Percentiles rank a stretch among this genome's conserved stretches.
Conservation (phyloP, 257 asterid species). For the Penstemon barbatus region DNA sequence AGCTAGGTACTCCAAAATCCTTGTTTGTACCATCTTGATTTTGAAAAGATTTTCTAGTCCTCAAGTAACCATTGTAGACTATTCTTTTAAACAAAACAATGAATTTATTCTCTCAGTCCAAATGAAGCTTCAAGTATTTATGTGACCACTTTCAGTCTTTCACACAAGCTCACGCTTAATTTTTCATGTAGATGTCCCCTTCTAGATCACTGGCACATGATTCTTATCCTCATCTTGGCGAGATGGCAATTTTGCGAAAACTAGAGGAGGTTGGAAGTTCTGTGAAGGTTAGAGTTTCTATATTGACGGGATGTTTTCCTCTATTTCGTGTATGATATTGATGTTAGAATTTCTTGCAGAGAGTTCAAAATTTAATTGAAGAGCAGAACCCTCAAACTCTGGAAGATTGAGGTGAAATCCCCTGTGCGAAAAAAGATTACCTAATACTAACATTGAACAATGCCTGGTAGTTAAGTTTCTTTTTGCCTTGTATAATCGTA, state of each 20-base stretch:
- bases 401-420: slow-evolving; percentile 37
- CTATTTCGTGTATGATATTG: not conserved
- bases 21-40: too few species aligned
- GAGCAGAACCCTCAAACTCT: slow-evolving; percentile 44
- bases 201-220: slow-evolving; percentile 40
- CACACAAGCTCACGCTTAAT: not conserved
- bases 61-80: too few species aligned
- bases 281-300: slow-evolving; percentile 55
- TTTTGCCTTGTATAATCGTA: too few species aligned
- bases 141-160: too few species aligned
- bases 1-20: too few species aligned
- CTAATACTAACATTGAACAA: not conserved
- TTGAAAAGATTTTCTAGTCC: too few species aligned
- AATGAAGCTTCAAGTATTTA: too few species aligned
- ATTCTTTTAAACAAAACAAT: too few species aligned
- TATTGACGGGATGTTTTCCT: not conserved
- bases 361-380: slow-evolving; percentile 65
- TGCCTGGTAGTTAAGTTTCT: not conserved
- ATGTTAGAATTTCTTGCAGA: slow-evolving; percentile 45
- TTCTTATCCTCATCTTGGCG: slow-evolving; percentile 38
- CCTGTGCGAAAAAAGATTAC: not conserved
- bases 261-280: slow-evolving; percentile 74
- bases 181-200: slow-evolving; percentile 47
- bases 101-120: not conserved
- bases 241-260: slow-evolving; percentile 53